These are phyloP conservation scores for Agastache rugosa DNA, from an alignment of 257 asterid species.

Conservation along the genomic window DNA sequence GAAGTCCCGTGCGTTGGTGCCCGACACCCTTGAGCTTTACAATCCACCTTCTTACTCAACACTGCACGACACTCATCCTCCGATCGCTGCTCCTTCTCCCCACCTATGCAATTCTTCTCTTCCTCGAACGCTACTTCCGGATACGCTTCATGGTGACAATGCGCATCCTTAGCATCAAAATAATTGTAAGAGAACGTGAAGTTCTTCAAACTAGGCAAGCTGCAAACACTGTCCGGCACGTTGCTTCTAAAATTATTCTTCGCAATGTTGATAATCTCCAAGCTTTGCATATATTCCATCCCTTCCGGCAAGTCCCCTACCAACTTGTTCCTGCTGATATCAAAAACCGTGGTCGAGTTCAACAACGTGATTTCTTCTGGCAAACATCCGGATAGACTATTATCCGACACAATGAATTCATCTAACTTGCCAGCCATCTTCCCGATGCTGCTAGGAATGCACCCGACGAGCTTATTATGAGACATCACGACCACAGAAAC, in stretches of 20 bases:
- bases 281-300: conserved; percentile 51
- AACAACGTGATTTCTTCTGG: conserved; percentile 59
- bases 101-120: conserved; percentile 52
- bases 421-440: conserved; percentile 54
- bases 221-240: conserved; percentile 53
- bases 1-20: conserved; percentile 20
- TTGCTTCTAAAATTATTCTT: conserved; percentile 50
- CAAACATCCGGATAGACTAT: conserved; percentile 59
- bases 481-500: conserved; percentile 66
- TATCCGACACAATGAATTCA: conserved; percentile 48
- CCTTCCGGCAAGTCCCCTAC: conserved; percentile 54
- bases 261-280: conserved; percentile 50
- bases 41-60: conserved; percentile 55
- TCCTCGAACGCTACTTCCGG: conserved; percentile 41
- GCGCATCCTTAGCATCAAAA: conserved; percentile 49
- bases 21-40: conserved; percentile 54
- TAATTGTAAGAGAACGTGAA: conserved; percentile 51
- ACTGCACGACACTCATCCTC: conserved; percentile 45
- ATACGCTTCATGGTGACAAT: conserved; percentile 40
- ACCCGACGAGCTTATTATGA: conserved; percentile 52
- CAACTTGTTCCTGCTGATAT: conserved; percentile 48
- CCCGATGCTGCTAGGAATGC: conserved; percentile 67
- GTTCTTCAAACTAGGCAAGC: conserved; percentile 52
- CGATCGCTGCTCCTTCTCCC: conserved; percentile 47
- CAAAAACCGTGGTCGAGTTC: conserved; percentile 50